These are phyloP conservation scores for Lanzia echinophila DNA, from an alignment of 2,329 filamentous ascomycete genomes.

Conservation along the genomic window DNA sequence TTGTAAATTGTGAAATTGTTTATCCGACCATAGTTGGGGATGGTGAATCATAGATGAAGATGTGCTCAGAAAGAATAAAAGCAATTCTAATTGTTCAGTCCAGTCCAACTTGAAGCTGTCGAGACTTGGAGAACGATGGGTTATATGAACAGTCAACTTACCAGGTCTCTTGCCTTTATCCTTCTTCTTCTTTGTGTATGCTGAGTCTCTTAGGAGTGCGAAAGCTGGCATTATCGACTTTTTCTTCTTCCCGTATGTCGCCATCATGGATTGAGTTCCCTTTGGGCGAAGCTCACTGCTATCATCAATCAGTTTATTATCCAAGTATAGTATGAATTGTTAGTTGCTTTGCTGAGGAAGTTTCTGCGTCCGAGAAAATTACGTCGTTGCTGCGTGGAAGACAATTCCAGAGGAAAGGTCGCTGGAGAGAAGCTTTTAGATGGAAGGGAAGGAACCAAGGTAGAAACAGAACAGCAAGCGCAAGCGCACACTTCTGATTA, in stretches of 20 bases:
- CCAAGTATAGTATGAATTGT: not conserved
- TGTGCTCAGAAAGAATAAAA: not conserved
- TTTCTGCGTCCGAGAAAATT: too few relatives aligned
- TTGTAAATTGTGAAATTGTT: too few relatives aligned
- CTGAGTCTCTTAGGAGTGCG: conserved; percentile 13
- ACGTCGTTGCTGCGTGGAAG: too few relatives aligned
- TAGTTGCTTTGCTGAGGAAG: too few relatives aligned
- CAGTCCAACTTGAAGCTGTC: not conserved
- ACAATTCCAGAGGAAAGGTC: too few relatives aligned
- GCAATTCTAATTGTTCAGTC: not conserved
- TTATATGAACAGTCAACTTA: not conserved
- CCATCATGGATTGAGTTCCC: conserved; percentile 9
- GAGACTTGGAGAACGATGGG: not conserved
- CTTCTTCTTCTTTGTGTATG: conserved; percentile 7
- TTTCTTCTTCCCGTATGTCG: conserved; percentile 22
- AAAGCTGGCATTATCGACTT: conserved; percentile 19
- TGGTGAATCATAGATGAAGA: too few relatives aligned
- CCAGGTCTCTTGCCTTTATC: not conserved
- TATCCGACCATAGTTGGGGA: too few relatives aligned
- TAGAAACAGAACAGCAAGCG: too few relatives aligned
- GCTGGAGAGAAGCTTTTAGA: too few relatives aligned
- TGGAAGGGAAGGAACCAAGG: too few relatives aligned
- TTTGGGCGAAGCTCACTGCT: too few relatives aligned
- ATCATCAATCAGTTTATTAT: not conserved
- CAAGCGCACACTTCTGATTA: too few relatives aligned